Evolutionary conservation across 2,329 filamentous ascomycete species (phyloP), one percentile per base, ranked within the genome.

Genomic region (Fusarium sp.): DNA sequence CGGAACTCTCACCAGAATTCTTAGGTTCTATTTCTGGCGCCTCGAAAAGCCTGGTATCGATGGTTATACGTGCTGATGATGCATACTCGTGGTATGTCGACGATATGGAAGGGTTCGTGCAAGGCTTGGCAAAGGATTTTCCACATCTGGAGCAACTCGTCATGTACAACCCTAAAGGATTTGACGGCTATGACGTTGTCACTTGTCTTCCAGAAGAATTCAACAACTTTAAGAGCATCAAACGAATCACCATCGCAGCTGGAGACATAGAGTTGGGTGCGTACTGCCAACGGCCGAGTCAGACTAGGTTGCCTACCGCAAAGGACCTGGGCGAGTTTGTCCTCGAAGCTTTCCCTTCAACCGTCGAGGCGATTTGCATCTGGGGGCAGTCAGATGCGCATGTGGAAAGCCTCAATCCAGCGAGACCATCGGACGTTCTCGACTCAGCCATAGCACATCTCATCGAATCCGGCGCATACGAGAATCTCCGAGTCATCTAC

Each of bases 401-500:
- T 0, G 11, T 20, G 9, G 5, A 17, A 1, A 7, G n/a, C 2
- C 11, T 6, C 4, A 8, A 19, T 2, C 32, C 28, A 1, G 6
- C 13, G 7, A 46, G 17, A 0, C 30, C 39, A 28, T 44, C 37
- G 4, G 45, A 49, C 15, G 4, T 6, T 2, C 19, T 67, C 8
- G 69, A 71, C 17, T 22, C 20, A 28, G 17, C 28, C 2, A 26
- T 71, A 6, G 46, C 67, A 0, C 10, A 26, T 5, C 6, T 71
- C 7, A 68, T 71, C 2, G 32, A 58, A 7, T 45, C 51, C 3
- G 44, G 57, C 0, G 5, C 17, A 1, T 39, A 32, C 32, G 13
- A 46, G 44, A 30, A 61, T 4, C 63, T 70, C 1, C 49, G 46
- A n/a, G 64, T 37, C 28, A 6, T 71, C 0, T 71, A 71, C 20